phyloP scores from a whole-genome alignment of 768 basidiomycete genomes.

The Boletus pseudopeckii region DNA sequence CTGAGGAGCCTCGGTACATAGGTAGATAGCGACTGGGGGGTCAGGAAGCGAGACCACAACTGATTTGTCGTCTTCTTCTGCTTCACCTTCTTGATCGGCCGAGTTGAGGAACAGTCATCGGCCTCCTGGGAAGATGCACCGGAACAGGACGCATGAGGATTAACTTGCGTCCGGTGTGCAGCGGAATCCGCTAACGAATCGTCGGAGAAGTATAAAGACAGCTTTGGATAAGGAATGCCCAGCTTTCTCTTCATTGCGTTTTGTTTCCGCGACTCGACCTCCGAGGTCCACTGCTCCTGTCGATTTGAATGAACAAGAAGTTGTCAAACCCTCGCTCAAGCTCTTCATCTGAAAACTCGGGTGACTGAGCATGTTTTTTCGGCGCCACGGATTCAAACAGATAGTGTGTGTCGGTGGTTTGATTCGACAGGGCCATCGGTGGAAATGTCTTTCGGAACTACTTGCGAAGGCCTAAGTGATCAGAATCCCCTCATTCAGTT shows the following conservation, averaged over 20 bases:
- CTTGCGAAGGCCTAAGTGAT: too few relatives aligned
- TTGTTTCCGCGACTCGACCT: constrained; percentile 11
- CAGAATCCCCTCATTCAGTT: background rate
- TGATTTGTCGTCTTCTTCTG: too few relatives aligned
- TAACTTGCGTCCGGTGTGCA: background rate
- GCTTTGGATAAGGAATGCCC: constrained; percentile 5
- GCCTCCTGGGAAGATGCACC: background rate
- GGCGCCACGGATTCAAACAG: too few relatives aligned
- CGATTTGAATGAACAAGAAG: constrained; percentile 8
- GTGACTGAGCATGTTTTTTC: background rate
- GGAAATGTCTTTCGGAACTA: too few relatives aligned
- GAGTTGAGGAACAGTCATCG: too few relatives aligned
- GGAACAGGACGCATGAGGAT: background rate
- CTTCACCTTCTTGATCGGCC: too few relatives aligned
- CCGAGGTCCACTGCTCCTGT: constrained; percentile 12
- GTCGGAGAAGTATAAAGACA: constrained; percentile 10
- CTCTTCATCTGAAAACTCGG: constrained; percentile 12
- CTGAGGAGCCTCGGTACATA: constrained; percentile 4
- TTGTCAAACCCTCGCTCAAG: constrained; percentile 9
- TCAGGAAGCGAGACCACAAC: too few relatives aligned
- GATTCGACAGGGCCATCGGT: too few relatives aligned
- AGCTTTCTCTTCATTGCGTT: constrained; percentile 7
- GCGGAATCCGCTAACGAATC: constrained; percentile 3
- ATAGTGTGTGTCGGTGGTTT: too few relatives aligned
- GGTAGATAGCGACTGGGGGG: too few relatives aligned